Base-by-base conservation (phyloP, 2,329 filamentous ascomycete genomes). In the Paraphaeosphaeria sporulosa region DNA sequence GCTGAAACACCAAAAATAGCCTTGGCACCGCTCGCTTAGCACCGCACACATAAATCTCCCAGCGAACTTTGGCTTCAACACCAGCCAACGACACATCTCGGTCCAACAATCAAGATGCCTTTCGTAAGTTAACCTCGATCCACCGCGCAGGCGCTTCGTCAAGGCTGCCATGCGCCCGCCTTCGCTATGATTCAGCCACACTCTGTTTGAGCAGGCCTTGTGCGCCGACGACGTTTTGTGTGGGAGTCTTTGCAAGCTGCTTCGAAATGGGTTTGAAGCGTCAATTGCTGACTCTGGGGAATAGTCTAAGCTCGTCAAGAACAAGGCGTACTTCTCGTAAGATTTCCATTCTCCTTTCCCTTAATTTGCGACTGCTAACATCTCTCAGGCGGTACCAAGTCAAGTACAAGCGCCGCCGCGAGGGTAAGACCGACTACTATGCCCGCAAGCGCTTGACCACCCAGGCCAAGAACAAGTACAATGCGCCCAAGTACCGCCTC, bases 391-490 rank as follows among this genome's bases (percentile, higher is more conserved):
- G 95, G 85, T 99, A 91, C 89, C 95, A 99, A 88, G 97, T 95
- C 82, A 99, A 99, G 91, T 99, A 97, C 92, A 95, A 93, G 88
- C 94, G 95, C 82, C 90, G 95, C 84, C 89, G 92, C 74, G 81
- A 90, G 79, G 95, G 95, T 82, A 99, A 99, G 92, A 99, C 95
- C 86, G 95, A 99, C 83, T 99, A 99, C 93, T 98, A 97, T 84
- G 95, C 95, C 81, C 94, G 95, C 83, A 98, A 98, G 92, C 91
- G 95, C 80, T 89, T 99, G 84, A 95, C 98, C 88, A 94, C 93
- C 87, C 95, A 99, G 89, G 95, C 95, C 86, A 99, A 98, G 93
- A 99, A 99, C 93, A 99, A 99, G 91, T 99, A 98, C 91, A 96
- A 96, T 86, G 91, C 95, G 69, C 95, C 95, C 85, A 99, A 99